A percentile compares a stretch with the other conserved stretches of the same genome.
These are phyloP conservation scores for Suhomyces bolitotheri DNA, from an alignment of 1,139 yeast genomes.

Conservation along the genomic window DNA sequence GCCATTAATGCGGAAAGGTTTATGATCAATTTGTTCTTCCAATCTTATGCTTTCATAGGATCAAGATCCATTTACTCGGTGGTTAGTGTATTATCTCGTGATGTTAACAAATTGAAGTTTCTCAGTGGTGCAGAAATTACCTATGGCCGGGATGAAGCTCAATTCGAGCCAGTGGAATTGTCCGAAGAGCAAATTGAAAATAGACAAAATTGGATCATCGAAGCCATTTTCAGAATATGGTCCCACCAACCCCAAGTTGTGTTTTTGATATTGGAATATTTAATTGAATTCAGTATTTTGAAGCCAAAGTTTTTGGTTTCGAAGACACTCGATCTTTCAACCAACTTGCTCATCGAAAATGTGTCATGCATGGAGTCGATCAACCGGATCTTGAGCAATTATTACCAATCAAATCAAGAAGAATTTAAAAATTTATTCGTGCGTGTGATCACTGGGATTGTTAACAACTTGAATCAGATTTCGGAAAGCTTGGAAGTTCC, in stretches of 20 bases:
- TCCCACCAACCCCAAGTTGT: slow-evolving; percentile 79
- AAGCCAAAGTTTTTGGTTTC: slow-evolving; percentile 42
- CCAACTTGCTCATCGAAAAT: slow-evolving; percentile 41
- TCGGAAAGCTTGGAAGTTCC: slow-evolving; percentile 26
- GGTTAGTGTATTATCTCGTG: slow-evolving; percentile 63
- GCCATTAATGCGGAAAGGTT: slow-evolving; percentile 46
- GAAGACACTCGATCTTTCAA: slow-evolving; percentile 40
- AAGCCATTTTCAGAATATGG: slow-evolving; percentile 76
- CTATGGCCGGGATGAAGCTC: slow-evolving; percentile 32
- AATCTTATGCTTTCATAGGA: slow-evolving; percentile 79
- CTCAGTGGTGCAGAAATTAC: slow-evolving; percentile 37
- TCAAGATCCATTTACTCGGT: slow-evolving; percentile 89
- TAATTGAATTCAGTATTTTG: slow-evolving; percentile 53
- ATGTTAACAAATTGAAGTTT: slow-evolving; percentile 51
- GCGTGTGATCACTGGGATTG: slow-evolving; percentile 37
- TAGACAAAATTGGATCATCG: slow-evolving; percentile 51
- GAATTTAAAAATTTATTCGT: slow-evolving; percentile 29
- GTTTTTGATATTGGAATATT: slow-evolving; percentile 64
- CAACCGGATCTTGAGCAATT: slow-evolving; percentile 34
- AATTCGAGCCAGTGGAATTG: slow-evolving; percentile 41
- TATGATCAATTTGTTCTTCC: slow-evolving; percentile 62
- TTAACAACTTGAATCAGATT: slow-evolving; percentile 37
- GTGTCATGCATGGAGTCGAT: slow-evolving; percentile 51
- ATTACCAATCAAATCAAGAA: slow-evolving; percentile 12
- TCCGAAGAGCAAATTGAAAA: slow-evolving; percentile 32